These are phyloP conservation scores for Stagonosporopsis rhizophila DNA, from an alignment of 2,329 filamentous ascomycete genomes.

Conservation along the genomic window DNA sequence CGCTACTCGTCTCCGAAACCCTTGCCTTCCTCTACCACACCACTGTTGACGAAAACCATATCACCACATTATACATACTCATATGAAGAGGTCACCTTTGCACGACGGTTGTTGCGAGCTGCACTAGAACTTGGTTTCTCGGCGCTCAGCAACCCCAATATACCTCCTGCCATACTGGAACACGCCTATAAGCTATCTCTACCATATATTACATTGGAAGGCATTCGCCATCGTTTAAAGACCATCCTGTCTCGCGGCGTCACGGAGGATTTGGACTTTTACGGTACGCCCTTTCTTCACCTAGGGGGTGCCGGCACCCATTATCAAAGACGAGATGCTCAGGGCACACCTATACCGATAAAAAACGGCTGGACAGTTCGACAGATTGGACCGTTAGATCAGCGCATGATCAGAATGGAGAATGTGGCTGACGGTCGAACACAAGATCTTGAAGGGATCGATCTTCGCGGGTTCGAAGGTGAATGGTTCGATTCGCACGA, in stretches of 20 bases:
- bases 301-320: constrained; percentile 74
- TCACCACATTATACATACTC: constrained; percentile 62
- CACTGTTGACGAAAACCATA: constrained; percentile 28
- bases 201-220: constrained; percentile 58
- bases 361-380: constrained; percentile 43
- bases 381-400: constrained; percentile 44
- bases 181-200: constrained; percentile 74
- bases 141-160: constrained; percentile 60
- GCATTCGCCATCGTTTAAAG: constrained; percentile 51
- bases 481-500: constrained; percentile 81
- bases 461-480: constrained; percentile 70
- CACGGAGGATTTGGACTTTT: constrained; percentile 63
- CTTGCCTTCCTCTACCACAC: constrained; percentile 27
- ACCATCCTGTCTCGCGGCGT: constrained; percentile 48
- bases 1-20: not conserved
- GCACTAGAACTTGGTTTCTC: constrained; percentile 68
- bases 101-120: constrained; percentile 71
- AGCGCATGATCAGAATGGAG: constrained; percentile 30
- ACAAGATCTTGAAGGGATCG: constrained; percentile 50
- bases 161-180: constrained; percentile 38
- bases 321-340: constrained; percentile 55
- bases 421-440: constrained; percentile 26
- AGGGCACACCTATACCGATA: constrained; percentile 46
- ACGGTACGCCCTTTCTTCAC: constrained; percentile 67
- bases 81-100: constrained; percentile 71